Evolutionary conservation across 345 rosid species (phyloP), one percentile per base, ranked within the genome.

Genomic region (Excoecaria cochinchinensis): DNA sequence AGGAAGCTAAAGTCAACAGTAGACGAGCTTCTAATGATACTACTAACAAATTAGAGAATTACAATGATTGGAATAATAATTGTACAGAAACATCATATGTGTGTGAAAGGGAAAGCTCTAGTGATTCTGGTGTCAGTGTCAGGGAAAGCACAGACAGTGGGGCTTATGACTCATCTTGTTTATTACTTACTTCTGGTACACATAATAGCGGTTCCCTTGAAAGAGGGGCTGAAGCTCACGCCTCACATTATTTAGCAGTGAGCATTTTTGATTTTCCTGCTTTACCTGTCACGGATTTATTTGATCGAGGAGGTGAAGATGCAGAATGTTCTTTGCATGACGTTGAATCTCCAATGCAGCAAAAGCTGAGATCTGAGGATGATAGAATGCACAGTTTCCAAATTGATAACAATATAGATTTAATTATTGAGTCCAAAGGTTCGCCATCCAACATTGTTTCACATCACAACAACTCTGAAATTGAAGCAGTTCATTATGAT

Each of bases 371-470:
- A 80, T 82, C 79, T 69, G 87, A 82, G 61, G 90, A 86, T 68
- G 91, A 84, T 58, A 81, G 77, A 73, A 87, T 90, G 97, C 95
- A 91, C 81, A 84, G 85, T 86, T 94, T 91, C 81, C 91, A 84
- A 82, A 88, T 91, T 82, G 82, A 79, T 81, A 89, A 88, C 85
- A 90, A 90, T 77, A 81, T 86, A 78, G 97, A 90, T 76, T 82
- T 91, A 83, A 81, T 90, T 84, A 86, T 91, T 80, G 97, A 91
- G 74, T 85, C 85, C 66, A 74, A 65, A 67, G 85, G 81, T 70
- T 85, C 87, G 61, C 78, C 86, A 73, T 85, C 79, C 50, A 77
- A 78, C 73, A 75, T 50, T 74, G 70, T 61, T 63, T 63, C 87
- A 38, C 50, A 46, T 73, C 75, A 78, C 31, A 60, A 39, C 53